phyloP scores from a whole-genome alignment of 148 eudicot species.

The Chenopodium formosanum region DNA sequence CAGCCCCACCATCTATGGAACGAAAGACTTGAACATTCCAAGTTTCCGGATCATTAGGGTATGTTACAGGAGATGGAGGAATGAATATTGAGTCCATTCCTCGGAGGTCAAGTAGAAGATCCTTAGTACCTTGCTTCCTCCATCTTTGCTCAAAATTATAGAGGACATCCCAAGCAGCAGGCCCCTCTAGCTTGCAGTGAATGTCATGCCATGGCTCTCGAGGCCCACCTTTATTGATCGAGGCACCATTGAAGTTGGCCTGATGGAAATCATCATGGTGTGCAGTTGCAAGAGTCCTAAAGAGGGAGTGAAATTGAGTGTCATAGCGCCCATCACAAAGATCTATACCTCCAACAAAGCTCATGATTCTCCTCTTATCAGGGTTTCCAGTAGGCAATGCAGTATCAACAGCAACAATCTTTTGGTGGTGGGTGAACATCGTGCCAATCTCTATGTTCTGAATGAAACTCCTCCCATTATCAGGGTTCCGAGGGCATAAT shows the following conservation, averaged over 20 bases:
- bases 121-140: slow-evolving; percentile 45
- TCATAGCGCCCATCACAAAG: slow-evolving; percentile 63
- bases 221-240: slow-evolving; percentile 53
- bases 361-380: slow-evolving; percentile 41
- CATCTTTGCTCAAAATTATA: slow-evolving; percentile 56
- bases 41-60: slow-evolving; percentile 36
- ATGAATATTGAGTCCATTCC: slow-evolving; percentile 36
- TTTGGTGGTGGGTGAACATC: slow-evolving; percentile 59
- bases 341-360: slow-evolving; percentile 56
- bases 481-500: slow-evolving; percentile 51
- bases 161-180: slow-evolving; percentile 53
- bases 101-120: slow-evolving; percentile 35
- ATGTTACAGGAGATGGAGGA: slow-evolving; percentile 45
- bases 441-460: slow-evolving; percentile 39
- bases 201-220: slow-evolving; percentile 68
- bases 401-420: slow-evolving; percentile 47
- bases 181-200: slow-evolving; percentile 51
- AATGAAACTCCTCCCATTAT: slow-evolving; percentile 36
- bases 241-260: slow-evolving; percentile 37
- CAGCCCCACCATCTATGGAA: slow-evolving; percentile 54
- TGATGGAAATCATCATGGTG: slow-evolving; percentile 59
- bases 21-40: slow-evolving; percentile 56
- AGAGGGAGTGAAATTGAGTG: slow-evolving; percentile 51
- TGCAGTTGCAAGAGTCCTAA: slow-evolving; percentile 38
- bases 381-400: slow-evolving; percentile 38